phyloP scores from a whole-genome alignment of 805 yeast species.

The Candida verbasci region DNA sequence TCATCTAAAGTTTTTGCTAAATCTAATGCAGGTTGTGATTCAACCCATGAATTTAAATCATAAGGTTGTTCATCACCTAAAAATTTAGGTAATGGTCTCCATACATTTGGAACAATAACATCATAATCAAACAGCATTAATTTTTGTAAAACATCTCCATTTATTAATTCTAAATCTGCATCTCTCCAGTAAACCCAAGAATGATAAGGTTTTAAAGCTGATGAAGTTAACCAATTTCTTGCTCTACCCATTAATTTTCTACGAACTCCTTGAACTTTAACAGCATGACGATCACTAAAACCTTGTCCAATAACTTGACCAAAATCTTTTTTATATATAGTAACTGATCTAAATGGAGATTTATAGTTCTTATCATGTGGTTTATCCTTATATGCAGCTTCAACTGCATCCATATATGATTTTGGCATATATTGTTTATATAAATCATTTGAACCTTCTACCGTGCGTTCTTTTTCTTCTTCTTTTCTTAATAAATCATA shows the following conservation, averaged over 20 bases:
- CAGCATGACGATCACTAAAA: slow-evolving; percentile 77
- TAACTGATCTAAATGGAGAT: slow-evolving; percentile 71
- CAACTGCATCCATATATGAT: slow-evolving; percentile 52
- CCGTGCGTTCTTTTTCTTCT: slow-evolving; percentile 24
- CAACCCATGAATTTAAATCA: slow-evolving; percentile 96
- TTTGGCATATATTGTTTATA: slow-evolving; percentile 68
- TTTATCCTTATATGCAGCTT: slow-evolving; percentile 60
- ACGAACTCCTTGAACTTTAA: slow-evolving; percentile 79
- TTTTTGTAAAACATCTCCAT: slow-evolving; percentile 69
- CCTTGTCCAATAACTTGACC: slow-evolving; percentile 86
- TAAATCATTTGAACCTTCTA: slow-evolving; percentile 56
- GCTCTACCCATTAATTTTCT: slow-evolving; percentile 85
- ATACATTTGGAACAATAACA: slow-evolving; percentile 81
- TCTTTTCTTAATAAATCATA: slow-evolving; percentile 44
- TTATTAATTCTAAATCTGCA: slow-evolving; percentile 79
- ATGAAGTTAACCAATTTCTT: slow-evolving; percentile 74
- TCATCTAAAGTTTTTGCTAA: slow-evolving; percentile 63
- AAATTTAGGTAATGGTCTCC: slow-evolving; percentile 95
- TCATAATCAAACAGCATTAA: slow-evolving; percentile 68
- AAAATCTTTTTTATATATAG: slow-evolving; percentile 77
- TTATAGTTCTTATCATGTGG: slow-evolving; percentile 55
- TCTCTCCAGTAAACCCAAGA: slow-evolving; percentile 94
- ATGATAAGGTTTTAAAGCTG: slow-evolving; percentile 75
- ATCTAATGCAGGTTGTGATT: slow-evolving; percentile 69
- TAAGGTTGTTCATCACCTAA: slow-evolving; percentile 90